Base-by-base conservation (phyloP, 495 filamentous ascomycete species). In the Penicillium manginii region DNA sequence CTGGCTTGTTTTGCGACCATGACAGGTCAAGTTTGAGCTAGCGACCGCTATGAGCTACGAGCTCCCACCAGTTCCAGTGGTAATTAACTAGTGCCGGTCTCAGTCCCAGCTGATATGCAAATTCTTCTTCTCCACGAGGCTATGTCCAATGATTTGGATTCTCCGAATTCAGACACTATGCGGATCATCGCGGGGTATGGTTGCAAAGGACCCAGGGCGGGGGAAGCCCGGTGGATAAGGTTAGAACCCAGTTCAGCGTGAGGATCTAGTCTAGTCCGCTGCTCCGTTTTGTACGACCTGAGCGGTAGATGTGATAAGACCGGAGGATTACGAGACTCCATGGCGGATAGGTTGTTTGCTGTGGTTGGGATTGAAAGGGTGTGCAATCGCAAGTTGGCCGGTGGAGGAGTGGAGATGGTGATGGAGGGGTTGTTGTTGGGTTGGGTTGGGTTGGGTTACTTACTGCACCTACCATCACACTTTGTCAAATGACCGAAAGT, bases 261-360 rank as follows among this genome's bases (percentile, higher is more conserved):
- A 17, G 40, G 6, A 43, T 43, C 40, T 43, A 43, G 40, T 43
- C 40, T 19, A 19, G 17, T 43, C 15, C 40, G n/a, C 17, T 43
- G 12, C 35, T 43, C 40, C n/a, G 15, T 43, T 43, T 51, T 60
- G 63, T 66, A 45, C 54, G 21, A 69, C 66, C 17, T 43, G 32
- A 35, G 18, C 9, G 39, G 50, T 39, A 7, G n/a, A 12, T 14
- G 46, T 62, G 56, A 54, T 69, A 56, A 58, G 53, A 64, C 55
- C 66, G 66, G 66, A 69, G 66, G 63, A 62, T 69, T 63, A 63
- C 50, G 59, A 54, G 42, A 39, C 35, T 55, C 54, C 18, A 31
- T 37, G 46, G 57, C 42, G 48, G 47, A 47, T 29, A 26, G n/a
- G 22, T 26, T 47, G 45, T 26, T 23, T 22, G 21, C 45, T 26